Conservation (phyloP, 495 filamentous ascomycete genomes). For the Xylaria longipes region DNA sequence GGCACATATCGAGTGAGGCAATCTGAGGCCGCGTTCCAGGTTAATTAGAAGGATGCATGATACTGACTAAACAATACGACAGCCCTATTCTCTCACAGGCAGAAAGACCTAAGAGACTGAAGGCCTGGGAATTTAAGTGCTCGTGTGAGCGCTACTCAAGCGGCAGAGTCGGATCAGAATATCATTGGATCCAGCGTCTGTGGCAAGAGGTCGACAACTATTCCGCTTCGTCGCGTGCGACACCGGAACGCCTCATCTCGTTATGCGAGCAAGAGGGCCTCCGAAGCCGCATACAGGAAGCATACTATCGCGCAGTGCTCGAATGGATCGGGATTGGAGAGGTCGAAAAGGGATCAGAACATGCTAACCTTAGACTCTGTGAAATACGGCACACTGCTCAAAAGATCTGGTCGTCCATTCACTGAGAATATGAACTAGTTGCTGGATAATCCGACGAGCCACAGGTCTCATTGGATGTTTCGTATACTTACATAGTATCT, state of each 20-base stretch:
- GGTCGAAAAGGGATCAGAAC: constrained; percentile 42
- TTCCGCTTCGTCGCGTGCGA: constrained; percentile 31
- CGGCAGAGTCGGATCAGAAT: constrained; percentile 43
- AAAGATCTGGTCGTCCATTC: constrained; percentile 42
- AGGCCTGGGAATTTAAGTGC: constrained; percentile 51
- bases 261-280: constrained; percentile 48
- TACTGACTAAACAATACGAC: not conserved
- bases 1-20: not conserved
- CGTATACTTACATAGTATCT: too few relatives aligned
- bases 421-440: constrained; percentile 41
- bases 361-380: constrained; percentile 38
- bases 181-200: constrained; percentile 40
- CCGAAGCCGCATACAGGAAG: constrained; percentile 43
- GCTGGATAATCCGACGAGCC: constrained; percentile 30
- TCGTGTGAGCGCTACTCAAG: constrained; percentile 32
- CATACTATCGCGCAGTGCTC: constrained; percentile 45
- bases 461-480: constrained; percentile 46
- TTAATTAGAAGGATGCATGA: constrained; percentile 27
- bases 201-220: constrained; percentile 38
- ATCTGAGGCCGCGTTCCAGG: constrained; percentile 46
- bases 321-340: constrained; percentile 49
- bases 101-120: not conserved
- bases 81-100: not conserved
- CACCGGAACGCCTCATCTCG: constrained; percentile 42
- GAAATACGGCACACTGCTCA: constrained; percentile 23